phyloP scores from a whole-genome alignment of 768 basidiomycete species.

The Agaricus blazei region DNA sequence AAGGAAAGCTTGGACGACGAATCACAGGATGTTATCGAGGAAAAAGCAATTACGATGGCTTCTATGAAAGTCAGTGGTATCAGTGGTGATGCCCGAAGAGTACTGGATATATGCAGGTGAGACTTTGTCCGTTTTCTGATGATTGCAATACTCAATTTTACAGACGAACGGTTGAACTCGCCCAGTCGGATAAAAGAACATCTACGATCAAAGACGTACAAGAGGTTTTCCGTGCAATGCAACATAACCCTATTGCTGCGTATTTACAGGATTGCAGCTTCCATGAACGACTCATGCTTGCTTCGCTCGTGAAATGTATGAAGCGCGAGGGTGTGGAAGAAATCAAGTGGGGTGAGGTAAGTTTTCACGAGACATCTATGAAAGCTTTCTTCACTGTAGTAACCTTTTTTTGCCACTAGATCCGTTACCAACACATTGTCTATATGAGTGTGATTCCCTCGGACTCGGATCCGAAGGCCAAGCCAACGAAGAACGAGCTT shows the following conservation, averaged over 20 bases:
- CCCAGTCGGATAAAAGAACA: slow-evolving; percentile 41
- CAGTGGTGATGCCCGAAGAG: slow-evolving; percentile 90
- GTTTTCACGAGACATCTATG: slow-evolving; percentile 16
- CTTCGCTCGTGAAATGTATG: slow-evolving; percentile 75
- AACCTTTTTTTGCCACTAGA: slow-evolving; percentile 29
- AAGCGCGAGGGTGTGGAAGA: slow-evolving; percentile 83
- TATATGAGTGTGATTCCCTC: slow-evolving; percentile 62
- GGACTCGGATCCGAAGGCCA: slow-evolving; percentile 49
- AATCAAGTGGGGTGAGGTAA: slow-evolving; percentile 78
- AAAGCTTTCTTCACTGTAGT: not conserved
- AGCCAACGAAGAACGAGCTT: slow-evolving; percentile 62
- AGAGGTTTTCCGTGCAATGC: slow-evolving; percentile 79
- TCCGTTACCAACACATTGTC: slow-evolving; percentile 70
- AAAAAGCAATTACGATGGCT: slow-evolving; percentile 80
- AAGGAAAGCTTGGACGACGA: slow-evolving; percentile 43
- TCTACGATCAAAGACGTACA: slow-evolving; percentile 71
- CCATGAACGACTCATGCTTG: slow-evolving; percentile 86
- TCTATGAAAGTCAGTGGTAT: slow-evolving; percentile 68
- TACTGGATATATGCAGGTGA: slow-evolving; percentile 88
- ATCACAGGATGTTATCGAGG: slow-evolving; percentile 43
- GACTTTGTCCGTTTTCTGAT: slow-evolving; percentile 13
- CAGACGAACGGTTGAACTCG: slow-evolving; percentile 82
- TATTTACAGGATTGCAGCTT: slow-evolving; percentile 80
- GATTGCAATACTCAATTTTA: not conserved
- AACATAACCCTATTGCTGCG: slow-evolving; percentile 84